Percentiles rank a stretch among this genome's conserved stretches.
Conservation (phyloP, 2,329 filamentous ascomycete species). For the Colletotrichum abscissum region DNA sequence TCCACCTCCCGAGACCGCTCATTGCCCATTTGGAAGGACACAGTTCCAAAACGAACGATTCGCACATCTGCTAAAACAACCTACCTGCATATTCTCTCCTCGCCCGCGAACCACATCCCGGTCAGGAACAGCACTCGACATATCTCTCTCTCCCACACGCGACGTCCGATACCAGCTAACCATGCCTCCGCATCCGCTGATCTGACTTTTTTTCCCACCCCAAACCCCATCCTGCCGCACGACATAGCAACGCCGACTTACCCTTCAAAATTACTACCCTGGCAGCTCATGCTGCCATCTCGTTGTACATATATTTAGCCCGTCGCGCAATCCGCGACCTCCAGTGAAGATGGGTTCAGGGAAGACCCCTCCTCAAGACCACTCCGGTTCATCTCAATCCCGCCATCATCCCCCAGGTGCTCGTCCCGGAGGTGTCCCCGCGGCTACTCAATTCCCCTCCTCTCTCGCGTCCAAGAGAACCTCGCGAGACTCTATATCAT, state of each 20-base stretch:
- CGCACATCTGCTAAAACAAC: constrained; percentile 18
- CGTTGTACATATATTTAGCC: constrained; percentile 27
- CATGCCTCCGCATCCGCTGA: constrained; percentile 33
- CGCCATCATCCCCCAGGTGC: constrained; percentile 2
- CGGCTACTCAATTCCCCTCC: constrained; percentile 30
- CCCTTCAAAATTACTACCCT: constrained; percentile 19
- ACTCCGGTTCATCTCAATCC: constrained; percentile 20
- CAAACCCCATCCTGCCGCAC: constrained; percentile 16
- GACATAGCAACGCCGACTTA: constrained; percentile 14
- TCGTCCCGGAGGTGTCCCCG: constrained; percentile 8
- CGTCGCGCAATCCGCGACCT: constrained; percentile 15
- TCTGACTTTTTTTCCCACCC: constrained; percentile 20
- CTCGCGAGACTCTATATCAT: constrained; percentile 51
- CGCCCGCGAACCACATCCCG: constrained; percentile 18
- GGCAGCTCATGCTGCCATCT: constrained; percentile 14
- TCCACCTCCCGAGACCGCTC: constrained; percentile 14
- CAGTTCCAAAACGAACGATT: constrained; percentile 25
- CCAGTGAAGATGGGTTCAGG: constrained; percentile 29
- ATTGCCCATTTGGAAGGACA: constrained; percentile 10
- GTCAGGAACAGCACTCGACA: constrained; percentile 18
- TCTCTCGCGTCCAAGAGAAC: constrained; percentile 28
- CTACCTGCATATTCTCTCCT: constrained; percentile 23
- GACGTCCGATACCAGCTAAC: constrained; percentile 22
- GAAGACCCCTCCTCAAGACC: constrained; percentile 18
- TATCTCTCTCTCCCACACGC: not conserved